Evolutionary conservation across 495 filamentous ascomycete genomes (phyloP), one percentile per base, ranked within the genome.

Genomic region (Penicillium salamii): DNA sequence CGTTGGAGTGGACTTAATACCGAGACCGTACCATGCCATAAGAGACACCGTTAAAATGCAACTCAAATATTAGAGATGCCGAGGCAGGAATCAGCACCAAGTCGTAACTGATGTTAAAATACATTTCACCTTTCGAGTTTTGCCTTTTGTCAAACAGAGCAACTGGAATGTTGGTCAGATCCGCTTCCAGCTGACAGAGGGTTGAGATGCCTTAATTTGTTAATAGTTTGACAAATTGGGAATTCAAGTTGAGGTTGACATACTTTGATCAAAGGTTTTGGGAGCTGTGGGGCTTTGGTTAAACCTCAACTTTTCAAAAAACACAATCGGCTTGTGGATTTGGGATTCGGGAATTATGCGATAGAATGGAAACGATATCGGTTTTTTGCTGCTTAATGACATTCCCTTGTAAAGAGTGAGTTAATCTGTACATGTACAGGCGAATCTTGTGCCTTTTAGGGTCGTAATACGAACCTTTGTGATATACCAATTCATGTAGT

Each of bases 401-500:
- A 35, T 23, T 21, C 46, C 53, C 46, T n/a, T 54, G 5, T 26
- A 17, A 6, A n/a, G n/a, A n/a, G n/a, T n/a, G n/a, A n/a, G n/a
- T n/a, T n/a, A n/a, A n/a, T n/a, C n/a, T n/a, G n/a, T n/a, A n/a
- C n/a, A n/a, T n/a, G n/a, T n/a, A n/a, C n/a, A n/a, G n/a, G n/a
- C n/a, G n/a, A n/a, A n/a, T n/a, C n/a, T n/a, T n/a, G n/a, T n/a
- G n/a, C n/a, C n/a, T n/a, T n/a, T n/a, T n/a, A 14, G 18, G 23
- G 28, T 24, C 28, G 18, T 7, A 6, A 1, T 23, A 28, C 19
- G 24, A 6, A 67, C 69, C 55, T 66, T 69, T 17, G 42, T 43
- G n/a, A 72, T 71, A 39, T 61, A 68, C 69, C 69, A 74, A 3
- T 0, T 5, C 66, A 72, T 65, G 5, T 29, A 9, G 2, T 36